Conservation (phyloP, 352 stramenopile genomes). For the Phytophthora brassicae region DNA sequence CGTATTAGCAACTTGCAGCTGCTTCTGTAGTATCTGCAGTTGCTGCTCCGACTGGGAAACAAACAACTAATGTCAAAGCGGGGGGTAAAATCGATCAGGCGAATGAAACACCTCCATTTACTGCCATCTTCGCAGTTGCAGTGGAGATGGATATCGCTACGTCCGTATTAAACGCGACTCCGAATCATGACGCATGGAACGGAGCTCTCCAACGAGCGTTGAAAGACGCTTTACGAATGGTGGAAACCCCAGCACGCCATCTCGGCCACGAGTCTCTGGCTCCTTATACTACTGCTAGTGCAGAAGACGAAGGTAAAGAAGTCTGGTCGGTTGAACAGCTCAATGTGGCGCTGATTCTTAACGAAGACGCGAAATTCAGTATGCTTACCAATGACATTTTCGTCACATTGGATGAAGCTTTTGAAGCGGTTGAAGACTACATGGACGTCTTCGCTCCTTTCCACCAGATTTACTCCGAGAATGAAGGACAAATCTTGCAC, state of each 20-base stretch:
- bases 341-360: slow-evolving; percentile 80
- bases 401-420: slow-evolving; percentile 74
- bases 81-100: slow-evolving; percentile 17
- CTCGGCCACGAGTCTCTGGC: slow-evolving; percentile 77
- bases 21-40: no score
- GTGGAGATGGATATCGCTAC: slow-evolving; percentile 63
- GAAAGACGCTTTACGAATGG: slow-evolving; percentile 85
- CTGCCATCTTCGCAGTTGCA: slow-evolving; percentile 56
- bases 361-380: slow-evolving; percentile 83
- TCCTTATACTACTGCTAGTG: slow-evolving; percentile 77
- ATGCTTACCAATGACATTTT: slow-evolving; percentile 87
- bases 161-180: slow-evolving; percentile 47
- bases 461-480: slow-evolving; percentile 84
- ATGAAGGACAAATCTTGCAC: slow-evolving; percentile 69
- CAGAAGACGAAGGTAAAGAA: slow-evolving; percentile 83
- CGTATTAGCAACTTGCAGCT: no score
- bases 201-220: slow-evolving; percentile 65
- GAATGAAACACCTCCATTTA: slow-evolving; percentile 38
- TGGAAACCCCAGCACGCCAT: slow-evolving; percentile 86
- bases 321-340: slow-evolving; percentile 78
- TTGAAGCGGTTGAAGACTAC: slow-evolving; percentile 86
- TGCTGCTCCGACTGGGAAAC: slow-evolving; percentile 45
- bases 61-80: slow-evolving; percentile 7
- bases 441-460: slow-evolving; percentile 90
- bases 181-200: slow-evolving; percentile 77